Evolutionary conservation across 2,329 filamentous ascomycete species (phyloP).

Genomic region (Sphaceloma murrayae): DNA sequence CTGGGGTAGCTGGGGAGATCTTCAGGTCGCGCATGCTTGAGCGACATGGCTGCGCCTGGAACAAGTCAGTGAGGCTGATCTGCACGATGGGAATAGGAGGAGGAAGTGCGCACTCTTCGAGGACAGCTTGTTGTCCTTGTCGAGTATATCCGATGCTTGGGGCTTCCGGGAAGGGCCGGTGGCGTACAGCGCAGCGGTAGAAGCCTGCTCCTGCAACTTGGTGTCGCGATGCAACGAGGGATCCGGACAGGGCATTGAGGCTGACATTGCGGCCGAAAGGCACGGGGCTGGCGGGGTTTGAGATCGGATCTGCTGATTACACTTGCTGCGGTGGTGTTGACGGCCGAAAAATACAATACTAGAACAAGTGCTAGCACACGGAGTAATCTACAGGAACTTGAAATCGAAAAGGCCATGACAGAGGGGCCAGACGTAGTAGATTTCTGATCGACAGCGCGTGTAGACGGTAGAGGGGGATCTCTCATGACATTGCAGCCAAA

Average conservation of each 20-base stretch:
- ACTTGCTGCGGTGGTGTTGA: too few species aligned
- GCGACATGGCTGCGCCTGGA: constrained; percentile 49
- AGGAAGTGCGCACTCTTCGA: constrained; percentile 49
- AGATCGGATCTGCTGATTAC: too few species aligned
- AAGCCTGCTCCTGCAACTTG: constrained; percentile 43
- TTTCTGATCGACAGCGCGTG: constrained; percentile 12
- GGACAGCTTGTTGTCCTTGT: constrained; percentile 46
- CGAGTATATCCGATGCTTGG: constrained; percentile 31
- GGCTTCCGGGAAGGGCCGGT: constrained; percentile 32
- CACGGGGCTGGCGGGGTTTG: constrained; percentile 2
- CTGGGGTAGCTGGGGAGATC: constrained; percentile 69
- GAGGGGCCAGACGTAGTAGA: constrained; percentile 3
- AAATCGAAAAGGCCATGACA: background rate
- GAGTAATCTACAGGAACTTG: too few species aligned
- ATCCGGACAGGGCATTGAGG: constrained; percentile 32
- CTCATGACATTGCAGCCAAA: background rate
- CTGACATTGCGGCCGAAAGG: constrained; percentile 2
- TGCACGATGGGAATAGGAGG: background rate
- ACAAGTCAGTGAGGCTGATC: constrained; percentile 20
- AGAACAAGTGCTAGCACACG: too few species aligned
- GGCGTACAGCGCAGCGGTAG: constrained; percentile 52
- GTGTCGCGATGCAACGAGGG: constrained; percentile 35
- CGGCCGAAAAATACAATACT: too few species aligned
- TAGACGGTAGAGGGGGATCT: background rate
- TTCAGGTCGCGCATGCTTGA: constrained; percentile 63